These are phyloP conservation scores for Scleromitrula shiraiana DNA, from an alignment of 2,329 filamentous ascomycete species.

Conservation along the genomic window DNA sequence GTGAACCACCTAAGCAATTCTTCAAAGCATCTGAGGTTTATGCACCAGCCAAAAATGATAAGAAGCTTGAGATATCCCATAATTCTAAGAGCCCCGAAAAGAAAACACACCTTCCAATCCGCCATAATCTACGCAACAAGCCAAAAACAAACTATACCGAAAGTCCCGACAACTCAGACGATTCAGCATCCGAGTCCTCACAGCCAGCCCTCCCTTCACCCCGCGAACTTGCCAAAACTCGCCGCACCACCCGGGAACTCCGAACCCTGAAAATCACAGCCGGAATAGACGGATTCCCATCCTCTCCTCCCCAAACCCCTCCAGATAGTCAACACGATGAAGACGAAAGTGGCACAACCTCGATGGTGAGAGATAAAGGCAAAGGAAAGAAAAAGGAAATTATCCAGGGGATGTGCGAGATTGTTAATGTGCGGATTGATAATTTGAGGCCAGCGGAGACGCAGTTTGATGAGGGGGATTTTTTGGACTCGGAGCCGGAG, in stretches of 20 bases:
- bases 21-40: slow-evolving; percentile 5
- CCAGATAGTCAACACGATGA: slow-evolving; percentile 15
- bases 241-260: slow-evolving; percentile 21
- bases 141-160: slow-evolving; percentile 22
- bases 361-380: not conserved
- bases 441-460: slow-evolving; percentile 65
- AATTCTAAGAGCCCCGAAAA: slow-evolving; percentile 14
- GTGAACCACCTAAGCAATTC: slow-evolving; percentile 27
- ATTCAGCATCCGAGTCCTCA: not conserved
- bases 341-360: slow-evolving; percentile 11
- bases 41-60: not conserved
- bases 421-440: slow-evolving; percentile 65
- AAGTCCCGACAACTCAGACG: slow-evolving; percentile 17
- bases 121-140: slow-evolving; percentile 13
- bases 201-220: not conserved
- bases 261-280: slow-evolving; percentile 22
- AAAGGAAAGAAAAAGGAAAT: slow-evolving; percentile 22
- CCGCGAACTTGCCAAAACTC: slow-evolving; percentile 7
- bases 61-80: not conserved
- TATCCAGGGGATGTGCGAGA: slow-evolving; percentile 61
- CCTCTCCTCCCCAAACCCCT: slow-evolving; percentile 11
- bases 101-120: slow-evolving; percentile 5
- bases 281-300: slow-evolving; percentile 18
- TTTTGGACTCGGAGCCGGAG: slow-evolving; percentile 16
- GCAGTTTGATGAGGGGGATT: slow-evolving; percentile 55